A percentile compares a stretch with the other conserved stretches of the same genome.
phyloP scores from a whole-genome alignment of 257 asterid species.

The Voacanga thouarsii region DNA sequence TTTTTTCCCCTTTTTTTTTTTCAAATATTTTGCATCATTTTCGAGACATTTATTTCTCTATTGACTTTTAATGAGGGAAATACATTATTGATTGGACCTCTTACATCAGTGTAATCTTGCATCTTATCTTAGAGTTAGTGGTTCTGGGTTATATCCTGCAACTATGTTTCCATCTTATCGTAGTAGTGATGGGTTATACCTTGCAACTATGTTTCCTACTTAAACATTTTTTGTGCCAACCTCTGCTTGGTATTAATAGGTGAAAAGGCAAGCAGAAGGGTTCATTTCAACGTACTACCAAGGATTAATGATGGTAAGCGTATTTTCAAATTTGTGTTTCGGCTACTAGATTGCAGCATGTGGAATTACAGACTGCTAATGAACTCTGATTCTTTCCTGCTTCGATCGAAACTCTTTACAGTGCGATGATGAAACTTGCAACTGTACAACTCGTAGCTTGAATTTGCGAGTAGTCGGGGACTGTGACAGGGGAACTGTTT shows the following conservation, averaged over 20 bases:
- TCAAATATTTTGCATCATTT: not conserved
- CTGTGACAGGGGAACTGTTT: conserved; percentile 76
- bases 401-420: conserved; percentile 21
- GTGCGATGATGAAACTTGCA: conserved; percentile 98
- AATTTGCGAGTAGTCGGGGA: conserved; percentile 77
- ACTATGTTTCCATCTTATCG: not conserved
- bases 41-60: not conserved
- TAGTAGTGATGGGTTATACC: not conserved
- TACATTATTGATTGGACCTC: not conserved
- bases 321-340: conserved; percentile 6
- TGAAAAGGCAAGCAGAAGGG: conserved; percentile 79
- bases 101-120: not conserved
- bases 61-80: not conserved
- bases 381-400: not conserved
- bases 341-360: not conserved
- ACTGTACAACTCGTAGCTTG: conserved; percentile 68
- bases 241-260: conserved; percentile 50
- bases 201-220: not conserved
- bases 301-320: conserved; percentile 77
- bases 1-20: not conserved
- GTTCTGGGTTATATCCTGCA: not conserved
- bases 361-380: not conserved
- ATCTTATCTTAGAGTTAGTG: too few relatives aligned
- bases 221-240: conserved; percentile 1
- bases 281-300: conserved; percentile 70